Evolutionary conservation across 345 rosid genomes (phyloP).

Genomic region (Alliaria petiolata): DNA sequence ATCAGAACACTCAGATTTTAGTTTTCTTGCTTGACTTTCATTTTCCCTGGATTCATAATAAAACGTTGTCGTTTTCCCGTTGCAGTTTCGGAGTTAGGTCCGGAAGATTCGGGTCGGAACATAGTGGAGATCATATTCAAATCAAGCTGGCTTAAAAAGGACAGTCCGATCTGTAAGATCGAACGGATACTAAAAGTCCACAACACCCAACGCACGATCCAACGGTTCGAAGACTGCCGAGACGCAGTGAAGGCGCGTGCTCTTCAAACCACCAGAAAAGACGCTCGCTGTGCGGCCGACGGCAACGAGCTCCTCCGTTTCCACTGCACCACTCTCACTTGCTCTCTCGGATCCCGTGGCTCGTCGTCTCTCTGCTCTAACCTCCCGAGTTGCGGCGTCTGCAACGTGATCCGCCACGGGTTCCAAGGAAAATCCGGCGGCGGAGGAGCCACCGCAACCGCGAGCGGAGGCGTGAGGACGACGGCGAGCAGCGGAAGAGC

Average conservation of each 20-base stretch:
- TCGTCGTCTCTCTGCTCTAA: conserved; percentile 77
- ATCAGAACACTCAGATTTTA: neutral
- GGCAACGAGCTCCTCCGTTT: conserved; percentile 95
- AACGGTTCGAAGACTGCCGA: conserved; percentile 94
- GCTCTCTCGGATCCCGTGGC: conserved; percentile 78
- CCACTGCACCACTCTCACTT: conserved; percentile 72
- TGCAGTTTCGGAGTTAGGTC: conserved; percentile 92
- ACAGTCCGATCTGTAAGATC: conserved; percentile 75
- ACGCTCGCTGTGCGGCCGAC: conserved; percentile 93
- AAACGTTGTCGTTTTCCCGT: conserved; percentile 4
- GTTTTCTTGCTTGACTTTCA: neutral
- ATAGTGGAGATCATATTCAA: conserved; percentile 97
- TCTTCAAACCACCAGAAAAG: conserved; percentile 52
- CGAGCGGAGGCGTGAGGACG: conserved; percentile 52
- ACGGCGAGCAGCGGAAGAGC: conserved; percentile 98
- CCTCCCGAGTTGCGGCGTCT: conserved; percentile 84
- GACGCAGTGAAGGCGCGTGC: conserved; percentile 90
- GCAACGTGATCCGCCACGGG: conserved; percentile 80
- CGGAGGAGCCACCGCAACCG: neutral
- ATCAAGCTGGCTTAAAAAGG: conserved; percentile 96
- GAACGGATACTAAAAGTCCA: conserved; percentile 95
- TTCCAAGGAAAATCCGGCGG: conserved; percentile 44
- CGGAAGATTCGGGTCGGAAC: conserved; percentile 94
- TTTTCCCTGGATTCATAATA: neutral
- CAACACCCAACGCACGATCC: conserved; percentile 91